Conservation (phyloP, 495 filamentous ascomycete species). For the Tricharina praecox region DNA sequence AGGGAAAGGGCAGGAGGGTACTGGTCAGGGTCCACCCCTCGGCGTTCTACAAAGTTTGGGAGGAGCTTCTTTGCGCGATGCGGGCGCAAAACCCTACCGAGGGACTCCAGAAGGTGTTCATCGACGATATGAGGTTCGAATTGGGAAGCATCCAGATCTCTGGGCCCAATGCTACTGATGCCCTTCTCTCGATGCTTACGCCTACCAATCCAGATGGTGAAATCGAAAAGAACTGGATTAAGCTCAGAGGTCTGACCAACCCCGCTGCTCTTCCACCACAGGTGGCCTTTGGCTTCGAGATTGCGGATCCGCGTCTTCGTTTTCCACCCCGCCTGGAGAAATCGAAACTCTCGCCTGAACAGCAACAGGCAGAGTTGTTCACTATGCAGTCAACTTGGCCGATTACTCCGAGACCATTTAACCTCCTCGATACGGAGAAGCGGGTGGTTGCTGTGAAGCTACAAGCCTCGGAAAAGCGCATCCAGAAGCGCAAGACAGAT, state of each 20-base stretch:
- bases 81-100: constrained; percentile 41
- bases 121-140: constrained; percentile 88
- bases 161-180: constrained; percentile 69
- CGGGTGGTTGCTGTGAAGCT: constrained; percentile 37
- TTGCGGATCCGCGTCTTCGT: constrained; percentile 62
- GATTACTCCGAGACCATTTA: constrained; percentile 40
- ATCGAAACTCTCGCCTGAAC: constrained; percentile 27
- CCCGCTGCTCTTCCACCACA: constrained; percentile 57
- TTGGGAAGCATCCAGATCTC: constrained; percentile 84
- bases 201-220: constrained; percentile 32
- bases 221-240: constrained; percentile 42
- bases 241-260: constrained; percentile 54
- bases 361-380: constrained; percentile 36
- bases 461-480: constrained; percentile 64
- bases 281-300: constrained; percentile 52
- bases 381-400: constrained; percentile 49
- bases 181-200: constrained; percentile 53
- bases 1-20: constrained; percentile 35
- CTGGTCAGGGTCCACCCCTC: constrained; percentile 76
- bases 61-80: constrained; percentile 45
- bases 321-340: constrained; percentile 43
- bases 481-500: constrained; percentile 67
- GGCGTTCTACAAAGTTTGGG: constrained; percentile 71
- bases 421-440: constrained; percentile 50
- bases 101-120: constrained; percentile 34